Percentiles rank a stretch among this genome's conserved stretches.
Conservation (phyloP, 257 asterid species). For the Gentiana macrophylla region DNA sequence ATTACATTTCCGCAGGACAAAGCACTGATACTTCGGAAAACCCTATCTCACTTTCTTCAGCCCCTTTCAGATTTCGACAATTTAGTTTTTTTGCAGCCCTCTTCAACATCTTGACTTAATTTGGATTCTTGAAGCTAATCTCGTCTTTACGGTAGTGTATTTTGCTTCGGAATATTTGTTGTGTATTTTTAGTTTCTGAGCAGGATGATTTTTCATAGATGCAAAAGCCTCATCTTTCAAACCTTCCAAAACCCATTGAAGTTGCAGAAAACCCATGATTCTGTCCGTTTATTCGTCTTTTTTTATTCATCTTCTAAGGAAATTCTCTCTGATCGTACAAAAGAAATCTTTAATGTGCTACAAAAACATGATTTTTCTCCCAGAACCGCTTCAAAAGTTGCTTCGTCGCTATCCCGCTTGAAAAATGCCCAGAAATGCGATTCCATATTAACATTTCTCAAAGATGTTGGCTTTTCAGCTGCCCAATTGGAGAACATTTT, state of each 20-base stretch:
- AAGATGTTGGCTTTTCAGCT: constrained; percentile 29
- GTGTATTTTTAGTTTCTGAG: background rate
- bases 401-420: constrained; percentile 8
- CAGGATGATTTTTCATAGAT: constrained; percentile 10
- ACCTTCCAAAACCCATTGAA: constrained; percentile 1
- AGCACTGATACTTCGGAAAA: too few relatives aligned
- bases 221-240: constrained; percentile 8
- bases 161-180: background rate
- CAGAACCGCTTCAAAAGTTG: constrained; percentile 14
- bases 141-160: background rate
- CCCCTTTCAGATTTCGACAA: too few relatives aligned
- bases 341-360: constrained; percentile 6
- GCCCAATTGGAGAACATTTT: constrained; percentile 25
- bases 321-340: background rate
- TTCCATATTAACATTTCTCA: constrained; percentile 19
- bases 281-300: constrained; percentile 3
- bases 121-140: too few relatives aligned
- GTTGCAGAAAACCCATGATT: constrained; percentile 5
- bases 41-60: too few relatives aligned
- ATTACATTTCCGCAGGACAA: too few relatives aligned
- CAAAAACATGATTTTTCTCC: constrained; percentile 21
- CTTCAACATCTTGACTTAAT: too few relatives aligned
- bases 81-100: too few relatives aligned
- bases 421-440: constrained; percentile 16
- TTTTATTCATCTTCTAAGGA: constrained; percentile 9